These are phyloP conservation scores for Pseudovirgaria hyperparasitica DNA, from an alignment of 2,329 filamentous ascomycete species.

Conservation along the genomic window DNA sequence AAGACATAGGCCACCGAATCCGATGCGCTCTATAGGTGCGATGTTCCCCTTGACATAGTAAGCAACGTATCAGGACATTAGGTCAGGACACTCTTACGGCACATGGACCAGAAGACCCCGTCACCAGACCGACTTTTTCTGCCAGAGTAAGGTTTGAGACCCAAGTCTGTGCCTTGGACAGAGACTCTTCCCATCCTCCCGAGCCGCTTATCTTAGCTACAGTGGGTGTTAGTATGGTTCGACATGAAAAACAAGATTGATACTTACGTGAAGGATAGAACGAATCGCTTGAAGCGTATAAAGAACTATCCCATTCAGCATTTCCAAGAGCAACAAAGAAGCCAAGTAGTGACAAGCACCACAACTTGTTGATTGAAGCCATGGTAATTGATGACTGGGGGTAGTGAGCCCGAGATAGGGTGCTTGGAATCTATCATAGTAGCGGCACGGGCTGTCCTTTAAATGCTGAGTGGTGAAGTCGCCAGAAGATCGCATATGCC, in stretches of 20 bases:
- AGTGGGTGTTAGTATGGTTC: not conserved
- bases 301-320: too few relatives aligned
- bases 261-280: constrained; percentile 2
- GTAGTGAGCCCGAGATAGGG: too few relatives aligned
- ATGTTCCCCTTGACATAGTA: too few relatives aligned
- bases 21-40: constrained; percentile 21
- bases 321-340: too few relatives aligned
- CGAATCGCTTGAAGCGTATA: constrained; percentile 1
- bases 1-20: constrained; percentile 28
- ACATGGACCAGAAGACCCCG: constrained; percentile 8
- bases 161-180: constrained; percentile 21
- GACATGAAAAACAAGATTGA: not conserved
- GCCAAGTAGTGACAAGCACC: too few relatives aligned
- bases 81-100: constrained; percentile 4
- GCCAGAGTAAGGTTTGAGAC: constrained; percentile 22
- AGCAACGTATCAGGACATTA: constrained; percentile 8
- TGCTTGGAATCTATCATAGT: too few relatives aligned
- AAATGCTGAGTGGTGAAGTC: too few relatives aligned
- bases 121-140: constrained; percentile 24
- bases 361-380: too few relatives aligned
- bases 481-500: too few relatives aligned
- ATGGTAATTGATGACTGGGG: too few relatives aligned
- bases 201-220: constrained; percentile 5
- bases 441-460: too few relatives aligned
- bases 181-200: constrained; percentile 24